Conservation (phyloP, 176 grass and related monocot genomes). For the Raddia distichophylla region DNA sequence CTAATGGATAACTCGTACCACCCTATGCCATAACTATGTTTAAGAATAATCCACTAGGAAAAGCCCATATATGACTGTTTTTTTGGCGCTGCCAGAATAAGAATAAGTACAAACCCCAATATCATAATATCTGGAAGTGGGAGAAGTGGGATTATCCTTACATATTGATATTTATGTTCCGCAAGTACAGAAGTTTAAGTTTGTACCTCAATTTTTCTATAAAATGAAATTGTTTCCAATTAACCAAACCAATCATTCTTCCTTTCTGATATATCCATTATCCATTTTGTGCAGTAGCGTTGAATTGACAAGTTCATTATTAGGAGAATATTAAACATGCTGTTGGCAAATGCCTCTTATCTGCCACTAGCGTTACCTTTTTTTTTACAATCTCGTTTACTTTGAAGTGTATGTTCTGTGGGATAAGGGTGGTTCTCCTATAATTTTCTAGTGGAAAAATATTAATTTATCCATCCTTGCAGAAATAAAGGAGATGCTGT, state of each 20-base stretch:
- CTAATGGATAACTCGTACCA: no score
- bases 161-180: not conserved
- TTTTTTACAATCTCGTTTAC: not conserved
- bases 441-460: slow-evolving; percentile 18
- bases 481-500: slow-evolving; percentile 98
- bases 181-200: no score
- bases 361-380: slow-evolving; percentile 29
- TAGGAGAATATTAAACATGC: not conserved
- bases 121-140: not conserved
- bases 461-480: slow-evolving; percentile 41
- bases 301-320: slow-evolving; percentile 14
- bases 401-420: not conserved
- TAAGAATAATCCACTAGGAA: no score
- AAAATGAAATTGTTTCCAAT: no score
- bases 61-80: no score
- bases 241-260: no score
- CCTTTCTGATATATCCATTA: not conserved
- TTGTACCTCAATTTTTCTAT: no score
- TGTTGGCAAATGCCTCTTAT: slow-evolving; percentile 1
- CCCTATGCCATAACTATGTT: no score
- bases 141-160: not conserved
- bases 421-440: not conserved
- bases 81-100: no score
- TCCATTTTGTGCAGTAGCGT: slow-evolving; percentile 16
- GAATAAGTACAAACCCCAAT: not conserved